Base-by-base conservation (phyloP, 768 basidiomycete genomes). In the Kwoniella heveanensis region DNA sequence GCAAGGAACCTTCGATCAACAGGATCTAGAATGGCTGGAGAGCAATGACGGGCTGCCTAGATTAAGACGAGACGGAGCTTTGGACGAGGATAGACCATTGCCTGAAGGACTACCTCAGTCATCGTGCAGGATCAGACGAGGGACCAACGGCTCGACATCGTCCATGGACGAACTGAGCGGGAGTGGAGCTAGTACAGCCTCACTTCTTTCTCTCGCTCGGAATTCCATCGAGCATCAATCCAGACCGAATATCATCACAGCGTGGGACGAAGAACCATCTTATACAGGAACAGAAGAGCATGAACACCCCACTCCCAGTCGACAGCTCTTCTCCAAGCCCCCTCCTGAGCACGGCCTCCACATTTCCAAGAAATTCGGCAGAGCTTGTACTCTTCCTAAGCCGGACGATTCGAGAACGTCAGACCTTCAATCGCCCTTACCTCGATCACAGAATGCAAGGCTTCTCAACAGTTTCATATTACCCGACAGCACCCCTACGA, bases 151-250 rank as follows among this genome's bases (percentile, higher is more conserved):
- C 19, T 76, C 74, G 10, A 64, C 55, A 1, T 69, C 69, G 2
- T 73, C 72, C 0, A 68, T 76, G 29, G 74, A 76, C 22, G 70
- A 70, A 5, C 62, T 58, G 49, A 69, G 67, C 46, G 67, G 66
- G 5, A 72, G 71, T 56, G 73, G 71, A 19, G 62, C 74, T 3
- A 67, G 65, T 37, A 69, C 71, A 9, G 57, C 69, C 1, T 73
- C 71, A 3, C 64, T 76, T 2, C 48, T 53, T 6, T 69, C 67
- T 6, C 60, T 71, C 10, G 71, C 60, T 2, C 54, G 74, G 36
- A 72, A 61, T 46, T 76, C 74, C n/a, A 60, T 61, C 12, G 73
- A 72, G 12, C 68, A 72, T 29, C 50, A 53, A 12, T 53, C 54
- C 7, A 54, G 70, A 58, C 73, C 70, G 1, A 62, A 58, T 12